A percentile compares a stretch with the other conserved stretches of the same genome.
phyloP scores from a whole-genome alignment of 2,329 filamentous ascomycete genomes.

The Calcarisporium arbuscula region DNA sequence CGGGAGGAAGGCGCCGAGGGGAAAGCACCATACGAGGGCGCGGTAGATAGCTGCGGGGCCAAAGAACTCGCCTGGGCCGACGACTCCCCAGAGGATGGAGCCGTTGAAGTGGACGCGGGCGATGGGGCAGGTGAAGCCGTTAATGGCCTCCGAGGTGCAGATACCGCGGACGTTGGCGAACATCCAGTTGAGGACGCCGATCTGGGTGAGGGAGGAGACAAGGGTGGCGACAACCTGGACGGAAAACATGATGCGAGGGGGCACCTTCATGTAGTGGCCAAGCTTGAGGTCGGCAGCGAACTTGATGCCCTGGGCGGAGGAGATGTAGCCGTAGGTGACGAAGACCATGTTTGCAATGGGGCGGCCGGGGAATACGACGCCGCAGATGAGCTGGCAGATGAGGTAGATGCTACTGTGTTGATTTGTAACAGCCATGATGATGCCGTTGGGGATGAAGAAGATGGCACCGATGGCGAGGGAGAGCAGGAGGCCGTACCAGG shows the following conservation, averaged over 20 bases:
- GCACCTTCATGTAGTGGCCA: constrained; percentile 84
- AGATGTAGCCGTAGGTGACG: constrained; percentile 86
- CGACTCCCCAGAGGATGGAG: constrained; percentile 83
- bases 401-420: constrained; percentile 83
- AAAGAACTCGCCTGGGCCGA: constrained; percentile 78
- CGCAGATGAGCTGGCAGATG: constrained; percentile 80
- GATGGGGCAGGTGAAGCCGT: constrained; percentile 82
- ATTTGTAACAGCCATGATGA: constrained; percentile 90
- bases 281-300: constrained; percentile 84
- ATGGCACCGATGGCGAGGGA: constrained; percentile 71
- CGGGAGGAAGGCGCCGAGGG: constrained; percentile 68
- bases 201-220: constrained; percentile 74
- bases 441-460: constrained; percentile 85
- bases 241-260: constrained; percentile 70
- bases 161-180: constrained; percentile 69
- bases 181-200: constrained; percentile 86
- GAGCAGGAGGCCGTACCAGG: constrained; percentile 79
- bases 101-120: constrained; percentile 87
- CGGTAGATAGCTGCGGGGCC: constrained; percentile 69
- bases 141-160: constrained; percentile 73
- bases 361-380: constrained; percentile 73
- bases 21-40: constrained; percentile 74
- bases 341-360: constrained; percentile 93
- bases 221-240: constrained; percentile 72
- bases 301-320: constrained; percentile 81